A percentile compares a stretch with the other conserved stretches of the same genome.
phyloP scores from a whole-genome alignment of 2,329 filamentous ascomycete species.

The Botryosphaeria dothidea region DNA sequence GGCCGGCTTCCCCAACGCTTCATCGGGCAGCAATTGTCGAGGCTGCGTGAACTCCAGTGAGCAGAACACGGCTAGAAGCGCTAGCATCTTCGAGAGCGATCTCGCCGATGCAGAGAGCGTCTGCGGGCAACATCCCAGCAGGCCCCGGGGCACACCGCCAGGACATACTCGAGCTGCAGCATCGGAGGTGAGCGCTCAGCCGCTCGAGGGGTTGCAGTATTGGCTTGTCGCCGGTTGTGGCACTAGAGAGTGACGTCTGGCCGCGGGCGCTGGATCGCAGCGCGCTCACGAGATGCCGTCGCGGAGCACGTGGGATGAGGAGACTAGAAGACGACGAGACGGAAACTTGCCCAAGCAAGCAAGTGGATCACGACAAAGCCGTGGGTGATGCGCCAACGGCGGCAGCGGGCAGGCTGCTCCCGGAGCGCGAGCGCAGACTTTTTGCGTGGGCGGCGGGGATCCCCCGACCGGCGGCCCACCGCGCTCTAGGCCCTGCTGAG shows the following conservation, averaged over 20 bases:
- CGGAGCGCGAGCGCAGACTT: constrained; percentile 2
- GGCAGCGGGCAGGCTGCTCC: constrained; percentile 9
- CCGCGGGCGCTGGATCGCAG: background rate
- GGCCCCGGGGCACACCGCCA: background rate
- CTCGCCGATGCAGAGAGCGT: background rate
- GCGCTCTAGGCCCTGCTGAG: constrained; percentile 8
- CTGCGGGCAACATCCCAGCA: background rate
- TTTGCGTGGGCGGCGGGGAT: background rate
- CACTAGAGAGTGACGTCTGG: constrained; percentile 9
- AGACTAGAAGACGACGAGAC: background rate
- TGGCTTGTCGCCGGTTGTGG: background rate
- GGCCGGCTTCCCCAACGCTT: background rate
- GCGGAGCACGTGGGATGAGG: constrained; percentile 11
- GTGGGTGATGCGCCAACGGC: constrained; percentile 17
- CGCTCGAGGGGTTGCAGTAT: background rate
- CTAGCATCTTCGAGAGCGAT: constrained; percentile 3
- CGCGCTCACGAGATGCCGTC: constrained; percentile 7
- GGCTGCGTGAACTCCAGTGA: background rate
- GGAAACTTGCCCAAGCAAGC: constrained; percentile 6
- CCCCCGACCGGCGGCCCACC: constrained; percentile 1
- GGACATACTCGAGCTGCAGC: background rate
- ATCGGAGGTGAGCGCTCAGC: constrained; percentile 10
- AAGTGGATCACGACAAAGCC: background rate
- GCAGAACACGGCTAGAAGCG: background rate
- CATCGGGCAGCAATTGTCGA: constrained; percentile 7